phyloP scores from a whole-genome alignment of 1,284 basidiomycete genomes.

The Pyrrhoderma lamaoense region DNA sequence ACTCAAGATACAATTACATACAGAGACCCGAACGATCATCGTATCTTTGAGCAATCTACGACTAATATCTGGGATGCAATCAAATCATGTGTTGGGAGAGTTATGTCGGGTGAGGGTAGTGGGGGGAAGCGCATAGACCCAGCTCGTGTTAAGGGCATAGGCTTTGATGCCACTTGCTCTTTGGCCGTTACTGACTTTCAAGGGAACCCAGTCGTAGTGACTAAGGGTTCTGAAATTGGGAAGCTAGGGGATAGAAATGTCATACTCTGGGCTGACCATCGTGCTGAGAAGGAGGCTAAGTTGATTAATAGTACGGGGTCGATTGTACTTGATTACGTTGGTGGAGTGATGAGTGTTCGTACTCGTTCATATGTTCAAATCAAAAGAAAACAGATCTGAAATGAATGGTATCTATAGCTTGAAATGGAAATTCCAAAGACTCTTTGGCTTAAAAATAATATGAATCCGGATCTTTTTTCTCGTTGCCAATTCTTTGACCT shows the following conservation, averaged over 20 bases:
- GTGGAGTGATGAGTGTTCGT: constrained; percentile 90
- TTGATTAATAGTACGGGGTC: constrained; percentile 83
- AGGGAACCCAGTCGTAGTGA: constrained; percentile 77
- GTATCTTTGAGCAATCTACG: constrained; percentile 94
- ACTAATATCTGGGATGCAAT: constrained; percentile 83
- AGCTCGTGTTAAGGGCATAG: constrained; percentile 75
- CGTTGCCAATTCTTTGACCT: constrained; percentile 94
- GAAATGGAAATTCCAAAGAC: constrained; percentile 98
- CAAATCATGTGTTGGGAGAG: constrained; percentile 59
- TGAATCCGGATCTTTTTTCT: constrained; percentile 70
- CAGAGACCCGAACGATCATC: constrained; percentile 77
- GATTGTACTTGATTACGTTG: constrained; percentile 89
- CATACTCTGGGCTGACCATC: constrained; percentile 91
- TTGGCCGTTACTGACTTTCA: constrained; percentile 78
- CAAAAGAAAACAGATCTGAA: background rate
- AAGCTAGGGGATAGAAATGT: constrained; percentile 70
- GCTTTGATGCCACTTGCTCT: constrained; percentile 97
- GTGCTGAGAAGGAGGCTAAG: constrained; percentile 88
- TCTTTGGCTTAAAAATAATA: constrained; percentile 91
- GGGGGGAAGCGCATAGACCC: constrained; percentile 27
- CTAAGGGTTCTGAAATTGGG: constrained; percentile 60
- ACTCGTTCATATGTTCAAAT: background rate
- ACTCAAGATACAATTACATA: constrained; percentile 78
- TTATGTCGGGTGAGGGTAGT: constrained; percentile 59
- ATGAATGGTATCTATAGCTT: constrained; percentile 42